Base-by-base conservation (phyloP, 169 alveolate species). In the Plasmodium cynomolgi region DNA sequence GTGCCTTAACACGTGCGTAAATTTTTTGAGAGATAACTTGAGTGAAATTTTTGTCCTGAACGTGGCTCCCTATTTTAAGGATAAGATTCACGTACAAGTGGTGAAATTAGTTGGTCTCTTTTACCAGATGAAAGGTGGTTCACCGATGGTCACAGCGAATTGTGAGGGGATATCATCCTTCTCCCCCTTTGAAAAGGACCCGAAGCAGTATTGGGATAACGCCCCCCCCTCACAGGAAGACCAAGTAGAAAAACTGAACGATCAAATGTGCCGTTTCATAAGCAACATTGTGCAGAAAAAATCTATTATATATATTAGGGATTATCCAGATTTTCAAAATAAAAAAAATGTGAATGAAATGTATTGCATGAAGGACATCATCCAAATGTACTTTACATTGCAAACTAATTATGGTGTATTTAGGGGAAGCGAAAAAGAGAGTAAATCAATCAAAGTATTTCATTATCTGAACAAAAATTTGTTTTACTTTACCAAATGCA, bases 281-380 rank as follows among this genome's bases (percentile, higher is more conserved):
- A 72, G 84, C 26, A 47, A 81, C 33, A 37, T 82, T n/a, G 47
- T 74, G 34, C 31, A 91, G 17, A 54, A 31, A 9, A 62, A 91
- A 50, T 91, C 95, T 8, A 91, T 91, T 15, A 39, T 91, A 50
- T 91, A 73, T 72, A 91, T 72, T 72, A 71, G 75, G 23, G 95
- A 91, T 9, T 91, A 91, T 33, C 95, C 95, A 17, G 44, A 91
- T 91, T 81, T 91, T 47, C 91, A 91, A 6, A 84, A 91, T 71
- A 8, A 41, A 1, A 91, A 91, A 82, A 82, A 81, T 47, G 81
- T 91, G 33, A 82, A 56, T 72, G 81, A 81, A 29, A 54, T 82
- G 9, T 91, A 91, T 74, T 44, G 54, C 26, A 73, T 91, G 72
- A 81, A 81, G 75, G 37, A 91, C n/a, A 82, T 91, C 31, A 26